Conservation (phyloP, 148 eudicot genomes). For the Pouteria glomerata region DNA sequence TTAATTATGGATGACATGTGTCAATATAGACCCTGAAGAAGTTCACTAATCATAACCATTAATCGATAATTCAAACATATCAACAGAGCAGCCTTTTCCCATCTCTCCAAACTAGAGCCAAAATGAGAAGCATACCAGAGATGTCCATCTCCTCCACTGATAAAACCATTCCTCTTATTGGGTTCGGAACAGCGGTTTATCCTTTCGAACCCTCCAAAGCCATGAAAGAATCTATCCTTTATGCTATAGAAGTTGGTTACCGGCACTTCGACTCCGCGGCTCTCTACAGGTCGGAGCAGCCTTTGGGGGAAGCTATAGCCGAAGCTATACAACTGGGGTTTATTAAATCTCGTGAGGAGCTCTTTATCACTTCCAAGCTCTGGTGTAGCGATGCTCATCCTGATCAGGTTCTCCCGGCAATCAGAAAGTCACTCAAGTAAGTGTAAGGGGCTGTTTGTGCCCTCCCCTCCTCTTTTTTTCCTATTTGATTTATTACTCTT, state of each 20-base stretch:
- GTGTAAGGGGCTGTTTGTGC: too few relatives aligned
- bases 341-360: not conserved
- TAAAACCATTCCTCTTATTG: slow-evolving; percentile 13
- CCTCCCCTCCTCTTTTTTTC: too few relatives aligned
- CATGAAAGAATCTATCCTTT: slow-evolving; percentile 8
- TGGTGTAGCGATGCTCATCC: not conserved
- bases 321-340: not conserved
- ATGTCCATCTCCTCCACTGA: not conserved
- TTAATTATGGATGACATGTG: too few relatives aligned
- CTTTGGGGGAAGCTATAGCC: slow-evolving; percentile 16
- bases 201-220: slow-evolving; percentile 7
- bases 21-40: too few relatives aligned
- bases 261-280: slow-evolving; percentile 27
- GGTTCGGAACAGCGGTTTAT: slow-evolving; percentile 17
- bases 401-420: not conserved
- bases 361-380: not conserved
- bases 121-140: not conserved
- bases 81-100: too few relatives aligned
- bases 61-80: too few relatives aligned
- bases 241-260: slow-evolving; percentile 20
- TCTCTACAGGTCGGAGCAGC: slow-evolving; percentile 15
- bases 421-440: not conserved
- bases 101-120: too few relatives aligned
- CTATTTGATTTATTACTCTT: too few relatives aligned
- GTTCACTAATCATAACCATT: too few relatives aligned